phyloP scores from a whole-genome alignment of 257 asterid genomes.

The Henckelia pumila region DNA sequence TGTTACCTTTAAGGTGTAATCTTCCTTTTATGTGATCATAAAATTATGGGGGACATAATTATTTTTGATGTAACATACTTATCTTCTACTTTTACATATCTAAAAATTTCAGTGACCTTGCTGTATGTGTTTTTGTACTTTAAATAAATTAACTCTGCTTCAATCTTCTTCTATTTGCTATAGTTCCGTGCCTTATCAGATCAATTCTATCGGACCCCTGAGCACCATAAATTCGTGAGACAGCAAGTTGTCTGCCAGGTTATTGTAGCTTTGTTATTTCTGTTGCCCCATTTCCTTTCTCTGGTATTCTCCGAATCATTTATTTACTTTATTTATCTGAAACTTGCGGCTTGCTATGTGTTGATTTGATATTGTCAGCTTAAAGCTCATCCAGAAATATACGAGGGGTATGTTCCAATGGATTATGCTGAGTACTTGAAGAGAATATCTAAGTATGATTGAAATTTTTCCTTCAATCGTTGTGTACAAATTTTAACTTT shows the following conservation, averaged over 20 bases:
- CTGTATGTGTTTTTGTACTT: not conserved
- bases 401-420: constrained; percentile 97
- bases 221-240: constrained; percentile 91
- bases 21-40: not conserved
- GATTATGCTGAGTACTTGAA: constrained; percentile 67
- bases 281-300: not conserved
- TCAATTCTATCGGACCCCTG: constrained; percentile 85
- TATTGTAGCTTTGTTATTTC: constrained; percentile 19
- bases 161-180: constrained; percentile 25
- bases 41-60: not conserved
- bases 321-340: constrained; percentile 12
- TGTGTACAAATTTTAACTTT: not conserved
- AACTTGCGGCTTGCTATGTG: constrained; percentile 24
- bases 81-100: not conserved
- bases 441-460: constrained; percentile 67
- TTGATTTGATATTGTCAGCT: constrained; percentile 58
- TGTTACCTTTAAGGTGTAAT: not conserved
- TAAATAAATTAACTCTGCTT: not conserved
- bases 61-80: not conserved
- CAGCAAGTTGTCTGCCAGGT: constrained; percentile 91
- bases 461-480: constrained; percentile 20
- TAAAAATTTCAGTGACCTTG: constrained; percentile 6
- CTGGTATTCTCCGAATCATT: constrained; percentile 2
- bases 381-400: constrained; percentile 69
- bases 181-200: constrained; percentile 90